A percentile compares a stretch with the other conserved stretches of the same genome.
Evolutionary conservation across 805 yeast genomes (phyloP).

Genomic region (Jamesozyma rosinii): DNA sequence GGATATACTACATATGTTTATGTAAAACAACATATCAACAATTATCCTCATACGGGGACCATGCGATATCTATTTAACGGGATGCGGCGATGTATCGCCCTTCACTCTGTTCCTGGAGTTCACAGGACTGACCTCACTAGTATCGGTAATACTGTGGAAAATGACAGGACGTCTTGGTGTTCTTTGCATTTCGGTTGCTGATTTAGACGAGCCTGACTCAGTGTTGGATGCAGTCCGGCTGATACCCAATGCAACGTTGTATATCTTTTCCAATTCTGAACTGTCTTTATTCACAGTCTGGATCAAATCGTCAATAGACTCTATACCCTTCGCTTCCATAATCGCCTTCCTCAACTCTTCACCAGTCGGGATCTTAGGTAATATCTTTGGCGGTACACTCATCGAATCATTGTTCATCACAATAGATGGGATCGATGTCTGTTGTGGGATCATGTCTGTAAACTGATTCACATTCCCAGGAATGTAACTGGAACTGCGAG

Average conservation of each 20-base stretch:
- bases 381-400: constrained; percentile 11
- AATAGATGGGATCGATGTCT: neutral
- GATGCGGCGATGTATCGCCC: neutral
- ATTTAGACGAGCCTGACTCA: neutral
- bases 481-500: neutral
- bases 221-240: neutral
- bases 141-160: neutral
- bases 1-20: too few species aligned
- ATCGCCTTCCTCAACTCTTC: constrained; percentile 44
- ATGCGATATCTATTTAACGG: neutral
- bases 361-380: constrained; percentile 38
- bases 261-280: constrained; percentile 43
- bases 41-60: too few species aligned
- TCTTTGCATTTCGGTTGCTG: neutral
- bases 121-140: neutral
- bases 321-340: constrained; percentile 66
- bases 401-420: neutral
- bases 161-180: neutral
- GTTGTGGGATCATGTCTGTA: neutral
- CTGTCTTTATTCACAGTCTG: constrained; percentile 51
- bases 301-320: constrained; percentile 58
- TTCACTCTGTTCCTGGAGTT: neutral
- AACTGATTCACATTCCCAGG: neutral
- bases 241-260: constrained; percentile 18
- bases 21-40: too few species aligned